Base-by-base conservation (phyloP, 805 yeast species). In the Zygosaccharomyces kombuchaensis region DNA sequence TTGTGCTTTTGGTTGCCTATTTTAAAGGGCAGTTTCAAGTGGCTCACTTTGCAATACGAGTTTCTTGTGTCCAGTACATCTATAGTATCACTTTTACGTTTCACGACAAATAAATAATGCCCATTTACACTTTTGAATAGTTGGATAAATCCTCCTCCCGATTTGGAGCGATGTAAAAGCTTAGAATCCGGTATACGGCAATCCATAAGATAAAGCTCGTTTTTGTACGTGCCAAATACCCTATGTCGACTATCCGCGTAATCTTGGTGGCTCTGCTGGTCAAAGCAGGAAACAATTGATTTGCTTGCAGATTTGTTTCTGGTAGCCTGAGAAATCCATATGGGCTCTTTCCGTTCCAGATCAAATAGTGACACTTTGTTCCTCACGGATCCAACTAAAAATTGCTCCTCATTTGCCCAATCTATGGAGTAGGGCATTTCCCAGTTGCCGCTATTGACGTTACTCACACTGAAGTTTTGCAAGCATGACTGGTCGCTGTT, bases 81-180 rank as follows among this genome's bases (percentile, higher is more conserved):
- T 17, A 72, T 66, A 1, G 13, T 34, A 17, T 52, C 43, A 7
- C 63, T 47, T 27, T 61, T 56, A 26, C 77, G 54, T 26, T 63
- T 55, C 1, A 70, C 22, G 1, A 60, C 59, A 44, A 61, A 72
- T 4, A 69, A 14, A 41, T 62, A 72, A 31, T 62, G 64, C 4
- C 68, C 71, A 53, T 69, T 71, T 1, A 53, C 55, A 16, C 73
- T 65, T 22, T 53, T 61, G 6, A 72, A 14, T 0, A 71, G 32
- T 49, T 72, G 76, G 12, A 55, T 59, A 13, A 60, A 55, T 3
- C 69, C 77, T 52, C 46, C 60, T 3, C 61, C 71, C 36, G 25
- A 19, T 1, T 22, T 27, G 13, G 47, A 36, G n/a, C 46, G 43
- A 25, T 43, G 27, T 10, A 46, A 12, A n/a, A 40, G 25, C 5